These are phyloP conservation scores for Hanseniaspora pseudoguilliermondii DNA, from an alignment of 805 yeast genomes.

Conservation along the genomic window DNA sequence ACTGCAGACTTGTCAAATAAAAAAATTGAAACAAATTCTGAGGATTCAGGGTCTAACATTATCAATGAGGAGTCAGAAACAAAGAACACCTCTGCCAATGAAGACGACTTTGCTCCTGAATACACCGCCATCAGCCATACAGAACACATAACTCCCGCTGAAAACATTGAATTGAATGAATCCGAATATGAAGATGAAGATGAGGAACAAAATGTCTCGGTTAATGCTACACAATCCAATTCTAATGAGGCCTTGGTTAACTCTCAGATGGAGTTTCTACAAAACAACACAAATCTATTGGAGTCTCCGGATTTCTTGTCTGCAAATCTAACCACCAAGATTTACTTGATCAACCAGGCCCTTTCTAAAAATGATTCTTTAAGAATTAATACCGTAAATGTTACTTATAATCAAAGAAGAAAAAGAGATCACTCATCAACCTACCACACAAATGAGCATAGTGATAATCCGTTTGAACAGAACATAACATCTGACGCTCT, in stretches of 20 bases:
- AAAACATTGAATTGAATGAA: slow-evolving; percentile 6
- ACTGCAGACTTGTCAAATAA: background rate
- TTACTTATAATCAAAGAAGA: slow-evolving; percentile 11
- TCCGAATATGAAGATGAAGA: slow-evolving; percentile 11
- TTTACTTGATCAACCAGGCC: background rate
- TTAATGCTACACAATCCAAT: background rate
- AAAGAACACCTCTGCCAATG: background rate
- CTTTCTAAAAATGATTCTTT: background rate
- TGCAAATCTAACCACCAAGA: slow-evolving; percentile 2
- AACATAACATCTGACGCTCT: slow-evolving; percentile 34
- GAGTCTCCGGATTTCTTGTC: slow-evolving; percentile 24
- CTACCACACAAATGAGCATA: background rate
- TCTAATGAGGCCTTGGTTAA: slow-evolving; percentile 19
- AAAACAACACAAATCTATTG: slow-evolving; percentile 23
- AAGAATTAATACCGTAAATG: background rate
- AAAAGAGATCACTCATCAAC: slow-evolving; percentile 9
- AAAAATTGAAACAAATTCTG: background rate
- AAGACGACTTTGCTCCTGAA: slow-evolving; percentile 5
- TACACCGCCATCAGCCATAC: background rate
- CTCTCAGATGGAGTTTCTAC: slow-evolving; percentile 22
- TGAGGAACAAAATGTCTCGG: background rate
- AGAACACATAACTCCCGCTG: background rate
- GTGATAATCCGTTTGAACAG: slow-evolving; percentile 8
- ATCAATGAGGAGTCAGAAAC: background rate
- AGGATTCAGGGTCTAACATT: background rate